Evolutionary conservation across 106 monocot genomes (phyloP), one percentile per base, ranked within the genome.

Genomic region (Phalaenopsis equestris): DNA sequence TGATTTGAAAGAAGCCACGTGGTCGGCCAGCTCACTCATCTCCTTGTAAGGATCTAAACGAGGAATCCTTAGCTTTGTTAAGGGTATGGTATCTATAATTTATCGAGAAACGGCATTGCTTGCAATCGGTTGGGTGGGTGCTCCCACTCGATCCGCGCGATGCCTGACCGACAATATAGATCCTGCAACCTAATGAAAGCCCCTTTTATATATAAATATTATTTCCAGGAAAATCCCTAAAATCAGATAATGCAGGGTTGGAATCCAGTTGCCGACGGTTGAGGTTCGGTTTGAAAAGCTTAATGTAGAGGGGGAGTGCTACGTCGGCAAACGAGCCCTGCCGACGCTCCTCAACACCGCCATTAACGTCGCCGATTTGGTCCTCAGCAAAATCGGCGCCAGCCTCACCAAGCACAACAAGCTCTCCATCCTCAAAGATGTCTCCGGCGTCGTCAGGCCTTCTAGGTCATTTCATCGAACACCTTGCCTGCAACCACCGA

Each of bases 241-340:
- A 30, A 30, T 30, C 30, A 30, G 0, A 30, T 30, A 30, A 30
- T 45, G 24, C 91, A 94, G 94, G 85, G 94, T 94, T 5, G 94
- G 94, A 7, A 90, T 94, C 15, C 77, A 80, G 42, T 85, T 91
- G 0, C 94, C 94, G 6, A 94, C 88, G 18, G 89, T 94, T 41
- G 94, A 94, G 79, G 91, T 94, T 7, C 78, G 94, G 61, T 94
- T 89, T 75, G 88, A 94, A 80, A 48, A 85, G 30, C 55, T 94
- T 23, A 87, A 49, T 0, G 76, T 93, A 2, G 79, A 83, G 74
- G 94, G 91, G 1, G 75, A 90, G 43, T 89, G 89, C 82, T 86
- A 91, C 72, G 72, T 94, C 12, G 94, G 94, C 21, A 82, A 19
- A 77, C 75, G 91, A 42, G 94, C 91, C 8, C 81, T 94, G 42